Conservation (phyloP, 495 filamentous ascomycete species). For the Penicillium chermesinum region DNA sequence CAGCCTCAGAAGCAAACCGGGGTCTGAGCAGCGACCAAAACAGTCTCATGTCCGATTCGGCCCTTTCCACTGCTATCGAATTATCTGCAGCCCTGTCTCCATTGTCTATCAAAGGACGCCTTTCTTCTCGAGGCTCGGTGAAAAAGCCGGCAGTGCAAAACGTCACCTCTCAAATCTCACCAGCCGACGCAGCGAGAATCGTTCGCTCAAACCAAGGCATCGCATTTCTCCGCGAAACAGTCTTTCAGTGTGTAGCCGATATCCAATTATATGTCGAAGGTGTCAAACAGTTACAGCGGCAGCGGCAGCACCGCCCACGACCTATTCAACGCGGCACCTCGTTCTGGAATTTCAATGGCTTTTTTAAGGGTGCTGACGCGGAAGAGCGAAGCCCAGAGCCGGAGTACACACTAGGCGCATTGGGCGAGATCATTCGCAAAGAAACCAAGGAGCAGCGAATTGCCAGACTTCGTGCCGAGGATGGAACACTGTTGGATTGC, state of each 20-base stretch:
- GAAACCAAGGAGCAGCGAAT: slow-evolving; percentile 37
- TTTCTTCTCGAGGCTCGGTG: neutral
- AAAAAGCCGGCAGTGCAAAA: too few relatives aligned
- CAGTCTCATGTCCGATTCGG: too few relatives aligned
- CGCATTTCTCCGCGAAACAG: slow-evolving; percentile 22
- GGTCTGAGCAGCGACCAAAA: neutral
- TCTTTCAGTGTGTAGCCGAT: slow-evolving; percentile 18
- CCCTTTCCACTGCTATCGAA: too few relatives aligned
- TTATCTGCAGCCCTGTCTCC: neutral
- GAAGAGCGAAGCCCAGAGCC: neutral
- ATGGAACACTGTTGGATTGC: slow-evolving; percentile 34
- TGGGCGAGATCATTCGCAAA: slow-evolving; percentile 14
- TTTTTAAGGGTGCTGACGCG: slow-evolving; percentile 7
- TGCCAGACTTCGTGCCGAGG: slow-evolving; percentile 27
- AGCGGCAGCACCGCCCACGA: slow-evolving; percentile 20
- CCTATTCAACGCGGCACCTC: slow-evolving; percentile 29
- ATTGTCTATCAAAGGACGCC: neutral
- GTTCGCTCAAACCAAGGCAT: slow-evolving; percentile 21
- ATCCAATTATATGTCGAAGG: slow-evolving; percentile 22
- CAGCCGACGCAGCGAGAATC: slow-evolving; percentile 8
- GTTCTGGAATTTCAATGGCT: slow-evolving; percentile 38
- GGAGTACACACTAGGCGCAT: slow-evolving; percentile 12
- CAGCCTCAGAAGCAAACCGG: slow-evolving; percentile 5
- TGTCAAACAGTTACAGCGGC: slow-evolving; percentile 21
- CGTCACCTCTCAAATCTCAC: neutral